These are phyloP conservation scores for Orbilia blumenaviensis DNA, from an alignment of 2,329 filamentous ascomycete species.

Conservation along the genomic window DNA sequence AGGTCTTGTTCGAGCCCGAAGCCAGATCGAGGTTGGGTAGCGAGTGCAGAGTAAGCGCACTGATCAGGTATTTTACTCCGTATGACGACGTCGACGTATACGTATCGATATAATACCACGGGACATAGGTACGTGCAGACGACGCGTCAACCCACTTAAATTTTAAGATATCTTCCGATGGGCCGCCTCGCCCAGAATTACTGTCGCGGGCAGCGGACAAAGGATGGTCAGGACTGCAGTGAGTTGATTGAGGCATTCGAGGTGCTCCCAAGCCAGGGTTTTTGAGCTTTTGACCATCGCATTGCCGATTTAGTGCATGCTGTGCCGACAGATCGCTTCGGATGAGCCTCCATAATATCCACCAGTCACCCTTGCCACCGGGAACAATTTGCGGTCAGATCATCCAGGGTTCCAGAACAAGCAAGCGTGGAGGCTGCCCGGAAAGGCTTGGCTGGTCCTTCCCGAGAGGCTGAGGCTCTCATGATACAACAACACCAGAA, in stretches of 20 bases:
- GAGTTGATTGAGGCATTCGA: not conserved
- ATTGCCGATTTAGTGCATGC: slow-evolving; percentile 12
- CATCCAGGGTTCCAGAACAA: slow-evolving; percentile 42
- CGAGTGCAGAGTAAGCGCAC: slow-evolving; percentile 45
- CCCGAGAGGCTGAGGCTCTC: slow-evolving; percentile 51
- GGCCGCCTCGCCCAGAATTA: not conserved
- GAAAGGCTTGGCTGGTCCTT: slow-evolving; percentile 28
- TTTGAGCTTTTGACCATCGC: not conserved
- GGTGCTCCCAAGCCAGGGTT: not conserved
- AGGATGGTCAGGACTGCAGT: no score
- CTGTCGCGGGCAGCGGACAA: not conserved
- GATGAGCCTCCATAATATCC: slow-evolving; percentile 26
- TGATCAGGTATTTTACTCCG: slow-evolving; percentile 16
- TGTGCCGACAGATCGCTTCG: slow-evolving; percentile 22
- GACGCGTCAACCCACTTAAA: slow-evolving; percentile 31
- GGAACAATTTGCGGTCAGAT: slow-evolving; percentile 35
- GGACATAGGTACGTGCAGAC: slow-evolving; percentile 2
- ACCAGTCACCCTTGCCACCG: slow-evolving; percentile 15
- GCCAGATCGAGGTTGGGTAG: slow-evolving; percentile 1
- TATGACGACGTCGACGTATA: slow-evolving; percentile 4
- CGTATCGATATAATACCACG: not conserved
- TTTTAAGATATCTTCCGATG: not conserved
- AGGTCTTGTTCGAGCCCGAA: slow-evolving; percentile 38
- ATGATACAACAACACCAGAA: slow-evolving; percentile 48
- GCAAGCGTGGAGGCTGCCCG: slow-evolving; percentile 26